Conservation (phyloP, 495 filamentous ascomycete species). For the Aspergillus homomorphus region DNA sequence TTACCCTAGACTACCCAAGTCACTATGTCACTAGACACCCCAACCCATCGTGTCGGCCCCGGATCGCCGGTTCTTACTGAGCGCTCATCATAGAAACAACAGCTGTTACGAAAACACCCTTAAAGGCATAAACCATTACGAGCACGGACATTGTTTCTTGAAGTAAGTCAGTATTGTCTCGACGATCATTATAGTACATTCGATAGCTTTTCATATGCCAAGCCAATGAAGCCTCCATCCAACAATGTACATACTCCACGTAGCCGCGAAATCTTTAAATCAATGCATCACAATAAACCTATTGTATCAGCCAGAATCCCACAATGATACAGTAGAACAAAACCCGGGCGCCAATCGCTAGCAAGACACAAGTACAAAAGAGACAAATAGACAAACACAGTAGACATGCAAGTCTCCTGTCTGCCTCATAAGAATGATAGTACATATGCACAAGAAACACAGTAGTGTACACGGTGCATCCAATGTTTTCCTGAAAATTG, state of each 20-base stretch:
- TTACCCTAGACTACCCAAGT: no score
- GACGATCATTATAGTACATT: not conserved
- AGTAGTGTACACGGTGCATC: conserved; percentile 19
- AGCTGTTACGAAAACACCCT: no score
- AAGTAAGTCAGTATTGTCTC: not conserved
- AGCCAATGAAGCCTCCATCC: not conserved
- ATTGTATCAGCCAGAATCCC: not conserved
- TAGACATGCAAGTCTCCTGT: not conserved
- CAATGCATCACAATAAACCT: not conserved
- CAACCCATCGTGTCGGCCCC: no score
- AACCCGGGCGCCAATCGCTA: conserved; percentile 13
- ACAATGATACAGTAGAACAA: not conserved
- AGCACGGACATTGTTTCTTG: not conserved
- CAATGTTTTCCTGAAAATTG: not conserved
- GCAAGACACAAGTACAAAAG: conserved; percentile 4
- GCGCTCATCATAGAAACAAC: no score
- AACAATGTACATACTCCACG: not conserved
- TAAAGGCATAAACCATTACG: not conserved
- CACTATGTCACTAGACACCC: no score
- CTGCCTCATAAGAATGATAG: not conserved
- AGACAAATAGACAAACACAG: not conserved
- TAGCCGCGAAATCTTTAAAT: not conserved
- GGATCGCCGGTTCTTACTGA: no score
- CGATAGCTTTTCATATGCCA: not conserved
- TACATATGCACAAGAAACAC: conserved; percentile 17